phyloP scores from a whole-genome alignment of 1,139 yeast genomes.

The Pichia sp. region DNA sequence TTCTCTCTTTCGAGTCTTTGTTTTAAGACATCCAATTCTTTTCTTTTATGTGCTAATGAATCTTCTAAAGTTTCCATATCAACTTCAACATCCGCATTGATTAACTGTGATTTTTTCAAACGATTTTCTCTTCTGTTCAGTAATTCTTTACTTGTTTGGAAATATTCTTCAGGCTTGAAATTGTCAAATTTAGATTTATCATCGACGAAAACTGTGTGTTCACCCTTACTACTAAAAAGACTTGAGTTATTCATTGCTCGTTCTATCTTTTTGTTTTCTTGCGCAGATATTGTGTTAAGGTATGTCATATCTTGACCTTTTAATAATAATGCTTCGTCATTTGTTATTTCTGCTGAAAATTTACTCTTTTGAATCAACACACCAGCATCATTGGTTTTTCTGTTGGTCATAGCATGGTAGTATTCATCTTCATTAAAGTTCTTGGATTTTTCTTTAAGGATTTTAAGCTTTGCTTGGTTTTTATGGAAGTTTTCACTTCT shows the following conservation, averaged over 20 bases:
- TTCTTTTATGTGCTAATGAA: conserved; percentile 40
- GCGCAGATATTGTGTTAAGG: conserved; percentile 69
- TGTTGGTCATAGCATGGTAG: conserved; percentile 85
- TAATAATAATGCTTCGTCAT: conserved; percentile 75
- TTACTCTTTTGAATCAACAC: conserved; percentile 66
- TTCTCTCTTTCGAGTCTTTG: conserved; percentile 64
- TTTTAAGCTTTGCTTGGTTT: conserved; percentile 81
- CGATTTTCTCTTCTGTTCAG: conserved; percentile 71
- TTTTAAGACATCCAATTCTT: conserved; percentile 54
- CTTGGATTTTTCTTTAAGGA: conserved; percentile 68
- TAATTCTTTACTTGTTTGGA: conserved; percentile 67
- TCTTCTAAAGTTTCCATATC: conserved; percentile 23
- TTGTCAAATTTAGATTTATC: conserved; percentile 49
- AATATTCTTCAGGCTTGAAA: conserved; percentile 64
- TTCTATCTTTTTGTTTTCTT: conserved; percentile 65
- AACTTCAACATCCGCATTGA: conserved; percentile 31
- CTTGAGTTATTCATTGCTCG: conserved; percentile 54
- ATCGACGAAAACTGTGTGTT: conserved; percentile 87
- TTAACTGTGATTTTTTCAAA: conserved; percentile 60
- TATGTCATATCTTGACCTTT: conserved; percentile 92
- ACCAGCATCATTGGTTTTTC: conserved; percentile 66
- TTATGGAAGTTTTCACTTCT: conserved; percentile 88
- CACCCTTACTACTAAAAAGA: conserved; percentile 55
- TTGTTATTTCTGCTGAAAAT: conserved; percentile 51
- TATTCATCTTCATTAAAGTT: conserved; percentile 94